These are phyloP conservation scores for Lachnellula hyalina DNA, from an alignment of 2,329 filamentous ascomycete genomes.

Conservation along the genomic window DNA sequence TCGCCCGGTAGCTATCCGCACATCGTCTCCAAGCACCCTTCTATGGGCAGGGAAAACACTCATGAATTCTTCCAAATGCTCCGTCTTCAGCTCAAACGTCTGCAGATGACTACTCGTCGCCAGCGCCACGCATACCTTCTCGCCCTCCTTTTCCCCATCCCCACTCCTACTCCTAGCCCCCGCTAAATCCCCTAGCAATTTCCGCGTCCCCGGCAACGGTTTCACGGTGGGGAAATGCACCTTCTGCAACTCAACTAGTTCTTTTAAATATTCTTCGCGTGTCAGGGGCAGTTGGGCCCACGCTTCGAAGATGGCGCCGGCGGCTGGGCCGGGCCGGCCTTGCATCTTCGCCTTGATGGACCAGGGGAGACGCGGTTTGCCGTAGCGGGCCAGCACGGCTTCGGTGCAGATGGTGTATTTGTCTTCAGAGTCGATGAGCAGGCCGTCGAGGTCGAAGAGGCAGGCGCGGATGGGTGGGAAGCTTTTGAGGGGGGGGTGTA, in stretches of 20 bases:
- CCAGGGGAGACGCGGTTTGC: constrained; percentile 77
- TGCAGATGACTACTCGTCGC: constrained; percentile 61
- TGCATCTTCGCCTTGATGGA: constrained; percentile 79
- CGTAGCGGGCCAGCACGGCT: constrained; percentile 69
- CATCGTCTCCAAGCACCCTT: constrained; percentile 80
- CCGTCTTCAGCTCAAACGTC: constrained; percentile 34
- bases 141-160: constrained; percentile 30
- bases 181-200: constrained; percentile 57
- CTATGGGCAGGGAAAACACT: constrained; percentile 63
- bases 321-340: constrained; percentile 31
- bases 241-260: constrained; percentile 59
- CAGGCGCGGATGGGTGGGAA: constrained; percentile 66
- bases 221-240: constrained; percentile 68
- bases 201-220: constrained; percentile 71
- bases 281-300: constrained; percentile 85
- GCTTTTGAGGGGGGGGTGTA: too few relatives aligned
- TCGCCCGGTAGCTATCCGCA: constrained; percentile 67
- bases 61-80: constrained; percentile 53
- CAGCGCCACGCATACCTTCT: constrained; percentile 67
- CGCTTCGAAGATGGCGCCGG: constrained; percentile 60
- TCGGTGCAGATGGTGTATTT: constrained; percentile 84
- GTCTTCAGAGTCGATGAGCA: constrained; percentile 91
- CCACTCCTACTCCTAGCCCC: constrained; percentile 28
- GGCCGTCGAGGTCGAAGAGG: constrained; percentile 98
- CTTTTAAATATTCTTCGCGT: constrained; percentile 56